Evolutionary conservation across 2,329 filamentous ascomycete species (phyloP), one percentile per base, ranked within the genome.

Genomic region (Ophiostoma sp.): DNA sequence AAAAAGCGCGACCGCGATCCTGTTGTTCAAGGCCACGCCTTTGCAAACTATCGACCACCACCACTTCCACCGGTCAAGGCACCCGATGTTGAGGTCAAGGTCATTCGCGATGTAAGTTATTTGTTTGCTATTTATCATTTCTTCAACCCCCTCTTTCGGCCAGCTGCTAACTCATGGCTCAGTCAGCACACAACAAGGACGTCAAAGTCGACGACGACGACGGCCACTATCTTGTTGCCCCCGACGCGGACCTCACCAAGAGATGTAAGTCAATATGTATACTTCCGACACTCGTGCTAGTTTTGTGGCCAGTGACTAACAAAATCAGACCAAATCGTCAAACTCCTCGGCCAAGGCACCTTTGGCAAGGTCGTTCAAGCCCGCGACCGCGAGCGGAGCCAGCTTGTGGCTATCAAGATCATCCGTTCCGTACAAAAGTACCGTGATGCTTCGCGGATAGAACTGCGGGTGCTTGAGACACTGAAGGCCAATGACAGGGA

Each of bases 391-490:
- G 86, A 87, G 76, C 89, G 89, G 73, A 90, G 90, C 75, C 92
- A 94, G 78, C 78, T 84, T 5, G 96, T 96, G 54, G 95, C 95
- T 44, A 93, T 99, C 80, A 99, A 99, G 80, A 96, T 99, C 79
- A 98, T 99, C 74, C 90, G 95, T 75, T 97, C 95, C 0, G 95
- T 99, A 15, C 95, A 97, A 77, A 99, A 99, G 79, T 99, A 99
- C 78, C 90, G 95, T 66, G 95, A 99, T 81, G 95, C 95, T 48
- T 96, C 92, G 10, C 88, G 93, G 73, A 99, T 99, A 76, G 95
- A 99, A 79, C 83, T 99, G 48, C 88, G 95, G 72, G 95, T 99
- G 4, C 83, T 99, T 15, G 93, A 94, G 71, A 99, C 95, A 0
- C 83, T 99, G 66, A 91, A 94, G 74, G 91, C 91, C 62, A 98